These are phyloP conservation scores for Xylariaceae sp. DNA, from an alignment of 2,329 filamentous ascomycete genomes.

Conservation along the genomic window DNA sequence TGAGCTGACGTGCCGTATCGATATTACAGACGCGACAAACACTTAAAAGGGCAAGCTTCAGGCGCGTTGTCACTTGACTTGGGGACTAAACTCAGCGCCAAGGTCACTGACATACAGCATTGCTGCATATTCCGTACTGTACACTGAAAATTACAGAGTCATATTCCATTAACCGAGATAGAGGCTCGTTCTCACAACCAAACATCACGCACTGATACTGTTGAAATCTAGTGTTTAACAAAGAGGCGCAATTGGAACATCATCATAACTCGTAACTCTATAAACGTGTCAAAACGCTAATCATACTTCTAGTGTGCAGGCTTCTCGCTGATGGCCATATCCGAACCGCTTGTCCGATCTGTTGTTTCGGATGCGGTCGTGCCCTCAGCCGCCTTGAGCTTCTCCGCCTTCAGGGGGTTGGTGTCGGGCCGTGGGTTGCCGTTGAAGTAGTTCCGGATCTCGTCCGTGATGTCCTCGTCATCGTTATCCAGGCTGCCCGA, in stretches of 20 bases:
- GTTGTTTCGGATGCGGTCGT: slow-evolving; percentile 7
- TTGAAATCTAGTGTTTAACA: not conserved
- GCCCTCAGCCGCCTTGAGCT: slow-evolving; percentile 17
- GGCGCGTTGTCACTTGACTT: slow-evolving; percentile 28
- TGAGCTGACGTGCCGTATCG: slow-evolving; percentile 16
- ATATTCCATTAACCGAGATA: no score
- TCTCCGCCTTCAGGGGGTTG: slow-evolving; percentile 22
- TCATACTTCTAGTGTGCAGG: not conserved
- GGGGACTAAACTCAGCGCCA: no score
- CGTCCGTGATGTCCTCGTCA: slow-evolving; percentile 46
- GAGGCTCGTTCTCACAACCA: no score
- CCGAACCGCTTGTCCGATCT: slow-evolving; percentile 3
- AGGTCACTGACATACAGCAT: no score
- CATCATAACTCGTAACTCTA: not conserved
- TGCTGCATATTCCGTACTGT: no score
- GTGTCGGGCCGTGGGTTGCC: slow-evolving; percentile 15
- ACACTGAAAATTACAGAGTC: no score
- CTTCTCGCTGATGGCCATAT: slow-evolving; percentile 9
- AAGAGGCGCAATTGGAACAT: no score
- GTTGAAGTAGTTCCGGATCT: slow-evolving; percentile 51
- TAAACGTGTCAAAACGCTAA: not conserved
- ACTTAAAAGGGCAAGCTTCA: slow-evolving; percentile 10
- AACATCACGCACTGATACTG: no score
- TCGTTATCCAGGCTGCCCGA: slow-evolving; percentile 34
- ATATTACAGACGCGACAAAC: slow-evolving; percentile 20